These are phyloP conservation scores for Helicocarpus griseus DNA, from an alignment of 2,329 filamentous ascomycete species.

Conservation along the genomic window DNA sequence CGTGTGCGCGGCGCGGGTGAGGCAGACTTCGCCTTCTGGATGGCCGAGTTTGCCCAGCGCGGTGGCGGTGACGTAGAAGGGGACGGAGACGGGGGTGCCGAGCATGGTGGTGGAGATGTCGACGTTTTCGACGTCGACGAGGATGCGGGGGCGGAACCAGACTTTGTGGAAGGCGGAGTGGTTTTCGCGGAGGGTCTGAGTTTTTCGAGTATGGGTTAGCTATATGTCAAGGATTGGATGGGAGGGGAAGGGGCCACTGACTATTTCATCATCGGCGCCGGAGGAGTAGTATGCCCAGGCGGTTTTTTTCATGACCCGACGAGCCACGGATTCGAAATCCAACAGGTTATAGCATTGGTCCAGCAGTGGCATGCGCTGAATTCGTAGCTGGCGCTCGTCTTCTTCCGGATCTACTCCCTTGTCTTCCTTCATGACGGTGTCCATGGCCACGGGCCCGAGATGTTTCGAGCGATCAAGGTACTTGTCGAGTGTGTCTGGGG, in stretches of 20 bases:
- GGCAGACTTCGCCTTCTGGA: slow-evolving; percentile 83
- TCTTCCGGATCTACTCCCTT: slow-evolving; percentile 62
- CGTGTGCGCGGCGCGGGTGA: slow-evolving; percentile 72
- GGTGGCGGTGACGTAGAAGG: slow-evolving; percentile 94
- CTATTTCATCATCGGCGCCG: slow-evolving; percentile 81
- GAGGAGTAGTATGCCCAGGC: slow-evolving; percentile 98
- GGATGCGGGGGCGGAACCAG: slow-evolving; percentile 84
- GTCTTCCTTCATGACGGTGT: slow-evolving; percentile 58
- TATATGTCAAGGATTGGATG: neutral
- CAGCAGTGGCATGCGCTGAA: slow-evolving; percentile 65
- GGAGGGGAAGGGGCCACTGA: slow-evolving; percentile 33
- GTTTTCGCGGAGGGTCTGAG: slow-evolving; percentile 84
- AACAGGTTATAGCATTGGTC: slow-evolving; percentile 87
- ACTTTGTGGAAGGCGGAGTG: slow-evolving; percentile 94
- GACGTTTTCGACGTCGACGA: slow-evolving; percentile 81
- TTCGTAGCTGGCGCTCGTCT: slow-evolving; percentile 62
- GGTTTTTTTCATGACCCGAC: slow-evolving; percentile 84
- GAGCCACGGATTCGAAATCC: slow-evolving; percentile 92
- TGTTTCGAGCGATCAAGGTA: slow-evolving; percentile 81
- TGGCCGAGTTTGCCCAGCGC: slow-evolving; percentile 91
- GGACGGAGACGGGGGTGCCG: slow-evolving; percentile 70
- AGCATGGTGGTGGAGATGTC: slow-evolving; percentile 91
- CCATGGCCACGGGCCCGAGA: slow-evolving; percentile 81
- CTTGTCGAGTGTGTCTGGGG: slow-evolving; percentile 73
- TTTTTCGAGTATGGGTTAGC: neutral